Conservation (phyloP, 345 rosid genomes). For the Dipteronia dyeriana region DNA sequence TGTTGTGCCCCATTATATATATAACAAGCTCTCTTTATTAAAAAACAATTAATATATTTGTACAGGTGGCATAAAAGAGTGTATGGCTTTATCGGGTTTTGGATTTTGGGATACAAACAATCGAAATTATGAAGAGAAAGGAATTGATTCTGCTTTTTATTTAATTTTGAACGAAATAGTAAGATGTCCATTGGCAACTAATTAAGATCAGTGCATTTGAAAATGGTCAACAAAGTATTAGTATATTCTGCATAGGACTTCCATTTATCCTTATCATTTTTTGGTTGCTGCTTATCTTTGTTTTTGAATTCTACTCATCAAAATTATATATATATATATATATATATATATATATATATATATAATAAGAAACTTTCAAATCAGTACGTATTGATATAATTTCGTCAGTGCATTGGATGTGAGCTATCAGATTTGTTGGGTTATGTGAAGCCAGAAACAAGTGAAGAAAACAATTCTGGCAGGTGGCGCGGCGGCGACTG, state of each 20-base stretch:
- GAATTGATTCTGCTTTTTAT: conserved; percentile 1
- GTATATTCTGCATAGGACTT: conserved; percentile 18
- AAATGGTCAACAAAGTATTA: not conserved
- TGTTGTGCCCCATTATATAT: conserved; percentile 4
- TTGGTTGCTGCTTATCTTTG: not conserved
- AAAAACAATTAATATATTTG: no score
- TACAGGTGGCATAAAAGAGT: not conserved
- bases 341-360: no score
- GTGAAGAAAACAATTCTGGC: no score
- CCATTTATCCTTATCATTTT: conserved; percentile 8
- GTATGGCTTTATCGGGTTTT: not conserved
- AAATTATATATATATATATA: no score
- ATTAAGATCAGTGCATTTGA: not conserved
- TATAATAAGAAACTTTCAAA: no score
- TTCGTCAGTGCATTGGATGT: no score
- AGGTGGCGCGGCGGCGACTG: no score
- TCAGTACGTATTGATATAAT: no score
- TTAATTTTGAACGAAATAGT: not conserved
- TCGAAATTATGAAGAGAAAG: not conserved
- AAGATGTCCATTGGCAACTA: conserved; percentile 14
- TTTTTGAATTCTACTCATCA: no score
- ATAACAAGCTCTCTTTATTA: not conserved
- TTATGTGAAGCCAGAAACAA: no score
- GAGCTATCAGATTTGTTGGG: no score
- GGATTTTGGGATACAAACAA: conserved; percentile 2